A percentile compares a stretch with the other conserved stretches of the same genome.
Evolutionary conservation across 257 asterid species (phyloP).

Genomic region (Ajuga chamaepitys): DNA sequence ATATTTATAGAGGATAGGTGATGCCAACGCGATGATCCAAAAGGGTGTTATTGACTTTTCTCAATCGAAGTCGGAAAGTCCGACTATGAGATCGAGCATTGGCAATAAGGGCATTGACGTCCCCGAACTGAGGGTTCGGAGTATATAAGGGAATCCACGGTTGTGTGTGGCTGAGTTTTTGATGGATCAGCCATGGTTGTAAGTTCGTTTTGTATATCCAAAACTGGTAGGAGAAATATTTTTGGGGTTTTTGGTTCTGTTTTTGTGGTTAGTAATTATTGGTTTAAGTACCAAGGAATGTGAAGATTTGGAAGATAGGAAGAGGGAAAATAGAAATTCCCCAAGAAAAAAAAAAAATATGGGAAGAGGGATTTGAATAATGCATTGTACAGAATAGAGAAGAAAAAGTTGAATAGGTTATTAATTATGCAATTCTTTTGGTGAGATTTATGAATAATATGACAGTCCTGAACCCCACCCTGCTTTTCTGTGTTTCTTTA

Average conservation of each 20-base stretch:
- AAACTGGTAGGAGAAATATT: constrained; percentile 9
- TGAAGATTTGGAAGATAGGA: constrained; percentile 20
- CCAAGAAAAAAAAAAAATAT: constrained; percentile 17
- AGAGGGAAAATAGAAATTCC: constrained; percentile 22
- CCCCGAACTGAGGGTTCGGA: not conserved
- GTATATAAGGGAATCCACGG: not conserved
- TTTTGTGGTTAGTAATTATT: constrained; percentile 13
- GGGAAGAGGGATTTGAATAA: constrained; percentile 25
- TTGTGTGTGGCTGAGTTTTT: constrained; percentile 16
- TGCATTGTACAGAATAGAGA: constrained; percentile 36
- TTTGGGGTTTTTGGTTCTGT: not conserved
- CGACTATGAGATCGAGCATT: not conserved
- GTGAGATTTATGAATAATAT: constrained; percentile 16
- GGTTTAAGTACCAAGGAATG: constrained; percentile 5
- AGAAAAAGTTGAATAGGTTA: constrained; percentile 8
- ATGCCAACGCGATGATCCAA: not conserved
- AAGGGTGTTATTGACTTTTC: not conserved
- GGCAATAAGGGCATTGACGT: not conserved
- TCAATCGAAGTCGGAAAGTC: not conserved
- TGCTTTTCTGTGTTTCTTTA: not conserved
- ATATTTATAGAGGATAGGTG: constrained; percentile 57
- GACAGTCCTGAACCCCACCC: not conserved
- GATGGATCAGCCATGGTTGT: constrained; percentile 17
- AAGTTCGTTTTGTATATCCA: constrained; percentile 20
- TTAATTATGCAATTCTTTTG: constrained; percentile 14